Evolutionary conservation across 208 protist genomes (phyloP).

Genomic region (Trypanosoma conorhini): DNA sequence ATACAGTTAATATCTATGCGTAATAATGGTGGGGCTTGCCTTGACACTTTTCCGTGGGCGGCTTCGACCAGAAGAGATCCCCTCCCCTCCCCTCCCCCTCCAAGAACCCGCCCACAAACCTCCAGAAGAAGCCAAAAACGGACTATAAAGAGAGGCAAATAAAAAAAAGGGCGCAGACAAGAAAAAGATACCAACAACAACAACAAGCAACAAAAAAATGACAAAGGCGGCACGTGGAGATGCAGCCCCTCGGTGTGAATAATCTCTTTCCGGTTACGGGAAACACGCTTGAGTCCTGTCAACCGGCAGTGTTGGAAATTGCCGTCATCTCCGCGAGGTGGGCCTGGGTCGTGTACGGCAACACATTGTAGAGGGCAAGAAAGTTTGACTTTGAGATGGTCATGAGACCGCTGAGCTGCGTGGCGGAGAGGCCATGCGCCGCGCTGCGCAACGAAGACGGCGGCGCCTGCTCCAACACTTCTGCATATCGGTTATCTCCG

Average conservation of each 20-base stretch:
- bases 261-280: not conserved
- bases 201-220: not conserved
- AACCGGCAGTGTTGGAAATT: not conserved
- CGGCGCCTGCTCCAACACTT: slow-evolving; percentile 42
- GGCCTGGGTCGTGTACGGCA: slow-evolving; percentile 59
- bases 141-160: slow-evolving; percentile 9
- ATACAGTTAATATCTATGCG: not conserved
- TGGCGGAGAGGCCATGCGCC: slow-evolving; percentile 32
- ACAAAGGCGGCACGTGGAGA: not conserved
- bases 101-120: not conserved
- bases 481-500: slow-evolving; percentile 66
- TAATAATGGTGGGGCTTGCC: not conserved
- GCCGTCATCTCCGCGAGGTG: slow-evolving; percentile 12
- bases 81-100: too few species aligned
- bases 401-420: slow-evolving; percentile 33
- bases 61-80: not conserved
- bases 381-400: slow-evolving; percentile 20
- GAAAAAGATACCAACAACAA: not conserved
- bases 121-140: slow-evolving; percentile 20
- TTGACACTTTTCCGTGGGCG: not conserved
- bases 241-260: not conserved
- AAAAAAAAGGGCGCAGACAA: slow-evolving; percentile 7
- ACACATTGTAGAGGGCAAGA: slow-evolving; percentile 61
- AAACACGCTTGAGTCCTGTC: not conserved
- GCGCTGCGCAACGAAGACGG: slow-evolving; percentile 43